phyloP scores from a whole-genome alignment of 495 filamentous ascomycete species.

The Zalerion maritima region DNA sequence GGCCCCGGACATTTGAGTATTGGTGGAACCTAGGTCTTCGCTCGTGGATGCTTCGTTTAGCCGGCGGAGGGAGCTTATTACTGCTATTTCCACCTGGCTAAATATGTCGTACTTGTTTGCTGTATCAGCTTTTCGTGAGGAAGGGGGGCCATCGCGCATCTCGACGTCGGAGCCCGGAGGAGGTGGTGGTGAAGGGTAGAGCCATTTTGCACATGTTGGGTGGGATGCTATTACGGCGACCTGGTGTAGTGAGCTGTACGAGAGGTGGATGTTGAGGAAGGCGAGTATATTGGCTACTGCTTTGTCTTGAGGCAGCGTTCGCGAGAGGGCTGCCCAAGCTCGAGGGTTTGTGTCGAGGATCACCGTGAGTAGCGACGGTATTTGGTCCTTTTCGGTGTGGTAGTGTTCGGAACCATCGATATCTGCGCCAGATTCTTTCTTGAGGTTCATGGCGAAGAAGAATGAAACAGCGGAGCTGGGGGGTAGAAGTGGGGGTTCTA shows the following conservation, averaged over 20 bases:
- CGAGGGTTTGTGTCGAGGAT: slow-evolving; percentile 94
- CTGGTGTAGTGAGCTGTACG: slow-evolving; percentile 82
- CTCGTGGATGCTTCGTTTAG: slow-evolving; percentile 53
- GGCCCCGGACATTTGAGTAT: slow-evolving; percentile 76
- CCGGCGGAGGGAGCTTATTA: slow-evolving; percentile 51
- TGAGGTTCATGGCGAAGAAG: slow-evolving; percentile 57
- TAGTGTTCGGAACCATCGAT: slow-evolving; percentile 85
- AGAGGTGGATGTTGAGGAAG: slow-evolving; percentile 91
- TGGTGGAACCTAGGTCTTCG: slow-evolving; percentile 42
- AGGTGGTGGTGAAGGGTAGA: slow-evolving; percentile 49
- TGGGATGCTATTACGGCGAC: slow-evolving; percentile 89
- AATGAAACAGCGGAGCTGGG: no score
- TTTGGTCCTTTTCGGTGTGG: slow-evolving; percentile 45
- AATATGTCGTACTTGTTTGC: slow-evolving; percentile 94
- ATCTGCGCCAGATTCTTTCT: no score
- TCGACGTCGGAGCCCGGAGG: slow-evolving; percentile 19
- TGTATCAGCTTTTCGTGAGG: slow-evolving; percentile 22
- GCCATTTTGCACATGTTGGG: slow-evolving; percentile 66
- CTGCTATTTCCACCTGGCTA: slow-evolving; percentile 62
- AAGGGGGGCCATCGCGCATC: slow-evolving; percentile 24
- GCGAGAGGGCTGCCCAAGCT: slow-evolving; percentile 70
- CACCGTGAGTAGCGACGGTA: slow-evolving; percentile 78
- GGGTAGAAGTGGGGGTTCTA: no score
- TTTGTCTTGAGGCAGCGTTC: slow-evolving; percentile 66
- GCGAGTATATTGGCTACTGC: slow-evolving; percentile 83